Evolutionary conservation across 2,329 filamentous ascomycete genomes (phyloP).

Genomic region (Penicillium sp.): DNA sequence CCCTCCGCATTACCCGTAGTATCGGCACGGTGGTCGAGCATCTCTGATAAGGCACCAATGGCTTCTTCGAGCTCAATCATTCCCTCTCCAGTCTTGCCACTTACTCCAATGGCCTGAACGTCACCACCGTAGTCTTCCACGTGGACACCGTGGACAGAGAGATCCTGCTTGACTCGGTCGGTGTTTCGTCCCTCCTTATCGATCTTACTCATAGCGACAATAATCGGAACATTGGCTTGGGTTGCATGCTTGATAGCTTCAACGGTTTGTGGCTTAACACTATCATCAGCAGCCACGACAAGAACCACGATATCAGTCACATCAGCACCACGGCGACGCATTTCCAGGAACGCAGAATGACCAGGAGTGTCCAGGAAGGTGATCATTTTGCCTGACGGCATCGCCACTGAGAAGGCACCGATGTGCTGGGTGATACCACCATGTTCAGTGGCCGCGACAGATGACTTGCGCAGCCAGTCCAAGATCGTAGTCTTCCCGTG

Average conservation of each 20-base stretch:
- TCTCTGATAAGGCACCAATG: slow-evolving; percentile 81
- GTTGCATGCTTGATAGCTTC: slow-evolving; percentile 95
- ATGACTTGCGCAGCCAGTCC: slow-evolving; percentile 91
- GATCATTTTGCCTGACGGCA: slow-evolving; percentile 85
- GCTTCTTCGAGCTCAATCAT: slow-evolving; percentile 93
- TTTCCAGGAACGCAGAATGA: slow-evolving; percentile 91
- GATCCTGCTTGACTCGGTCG: slow-evolving; percentile 84
- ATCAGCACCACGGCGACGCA: slow-evolving; percentile 93
- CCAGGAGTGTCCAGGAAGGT: slow-evolving; percentile 97
- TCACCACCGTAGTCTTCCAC: slow-evolving; percentile 96
- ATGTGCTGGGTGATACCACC: slow-evolving; percentile 99
- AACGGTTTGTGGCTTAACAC: slow-evolving; percentile 94
- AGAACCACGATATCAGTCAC: slow-evolving; percentile 97
- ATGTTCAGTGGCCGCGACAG: slow-evolving; percentile 86
- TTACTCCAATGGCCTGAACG: slow-evolving; percentile 87
- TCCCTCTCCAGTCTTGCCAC: slow-evolving; percentile 89
- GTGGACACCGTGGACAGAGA: slow-evolving; percentile 80
- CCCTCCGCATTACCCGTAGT: slow-evolving; percentile 78
- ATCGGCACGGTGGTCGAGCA: slow-evolving; percentile 88
- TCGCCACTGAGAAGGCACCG: slow-evolving; percentile 89
- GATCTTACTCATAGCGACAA: slow-evolving; percentile 97
- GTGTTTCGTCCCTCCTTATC: slow-evolving; percentile 83
- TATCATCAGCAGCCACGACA: slow-evolving; percentile 95
- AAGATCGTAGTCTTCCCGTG: slow-evolving; percentile 97
- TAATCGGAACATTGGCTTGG: slow-evolving; percentile 85